A percentile compares a stretch with the other conserved stretches of the same genome.
phyloP scores from a whole-genome alignment of 2,329 filamentous ascomycete species.

The Onygenales sp. region DNA sequence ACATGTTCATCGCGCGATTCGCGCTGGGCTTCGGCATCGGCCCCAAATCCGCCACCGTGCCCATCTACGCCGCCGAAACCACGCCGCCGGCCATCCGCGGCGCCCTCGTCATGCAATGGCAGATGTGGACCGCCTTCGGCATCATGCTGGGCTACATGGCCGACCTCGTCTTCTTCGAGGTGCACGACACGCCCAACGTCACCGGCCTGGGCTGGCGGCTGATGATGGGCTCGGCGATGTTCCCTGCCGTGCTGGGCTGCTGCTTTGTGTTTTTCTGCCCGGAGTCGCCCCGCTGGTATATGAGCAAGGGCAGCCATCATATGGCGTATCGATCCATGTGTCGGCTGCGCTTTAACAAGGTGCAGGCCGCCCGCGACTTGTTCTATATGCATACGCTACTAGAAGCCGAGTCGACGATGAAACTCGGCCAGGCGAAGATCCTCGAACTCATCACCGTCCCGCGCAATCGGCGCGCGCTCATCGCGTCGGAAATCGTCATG shows the following conservation, averaged over 20 bases:
- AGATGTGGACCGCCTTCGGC: slow-evolving; percentile 46
- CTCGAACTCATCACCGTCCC: slow-evolving; percentile 52
- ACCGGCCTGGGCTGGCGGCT: slow-evolving; percentile 56
- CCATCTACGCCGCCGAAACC: slow-evolving; percentile 68
- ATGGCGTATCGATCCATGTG: slow-evolving; percentile 35
- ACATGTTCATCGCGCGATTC: slow-evolving; percentile 62
- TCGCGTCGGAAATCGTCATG: slow-evolving; percentile 56
- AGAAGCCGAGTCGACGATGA: slow-evolving; percentile 49
- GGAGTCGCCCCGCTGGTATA: slow-evolving; percentile 41
- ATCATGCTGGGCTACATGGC: slow-evolving; percentile 50
- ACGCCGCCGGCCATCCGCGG: slow-evolving; percentile 60
- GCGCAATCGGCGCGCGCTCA: slow-evolving; percentile 52
- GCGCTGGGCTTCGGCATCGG: slow-evolving; percentile 71
- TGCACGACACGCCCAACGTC: slow-evolving; percentile 42
- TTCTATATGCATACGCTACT: slow-evolving; percentile 47
- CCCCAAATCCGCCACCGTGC: slow-evolving; percentile 63
- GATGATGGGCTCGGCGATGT: slow-evolving; percentile 59
- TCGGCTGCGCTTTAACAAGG: slow-evolving; percentile 32
- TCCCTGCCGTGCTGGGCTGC: slow-evolving; percentile 51
- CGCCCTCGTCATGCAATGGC: slow-evolving; percentile 76
- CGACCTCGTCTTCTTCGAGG: slow-evolving; percentile 53
- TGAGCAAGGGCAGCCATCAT: slow-evolving; percentile 33
- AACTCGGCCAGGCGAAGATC: slow-evolving; percentile 41
- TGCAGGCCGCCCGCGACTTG: slow-evolving; percentile 36
- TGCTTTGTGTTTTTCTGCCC: slow-evolving; percentile 56